phyloP scores from a whole-genome alignment of 495 filamentous ascomycete genomes.

The Alectoria sarmentosa region DNA sequence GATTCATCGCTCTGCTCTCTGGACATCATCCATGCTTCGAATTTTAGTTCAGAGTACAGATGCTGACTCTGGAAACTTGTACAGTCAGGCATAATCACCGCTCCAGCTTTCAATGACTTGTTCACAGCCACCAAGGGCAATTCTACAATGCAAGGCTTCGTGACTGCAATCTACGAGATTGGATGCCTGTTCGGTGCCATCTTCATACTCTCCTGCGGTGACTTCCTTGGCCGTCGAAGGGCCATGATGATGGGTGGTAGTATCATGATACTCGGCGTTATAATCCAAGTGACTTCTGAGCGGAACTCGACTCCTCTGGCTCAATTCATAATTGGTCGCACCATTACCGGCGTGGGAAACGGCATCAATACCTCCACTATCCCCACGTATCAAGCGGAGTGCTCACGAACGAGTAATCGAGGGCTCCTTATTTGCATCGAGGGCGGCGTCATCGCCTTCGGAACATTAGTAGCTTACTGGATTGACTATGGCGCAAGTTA shows the following conservation, averaged over 20 bases:
- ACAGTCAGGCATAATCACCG: slow-evolving; percentile 64
- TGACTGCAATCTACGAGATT: slow-evolving; percentile 79
- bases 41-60: not conserved
- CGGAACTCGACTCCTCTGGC: slow-evolving; percentile 40
- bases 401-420: slow-evolving; percentile 66
- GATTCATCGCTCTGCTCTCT: not conserved
- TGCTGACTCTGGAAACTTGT: not conserved
- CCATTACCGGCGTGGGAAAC: slow-evolving; percentile 70
- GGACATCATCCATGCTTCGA: not conserved
- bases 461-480: slow-evolving; percentile 73
- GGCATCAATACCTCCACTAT: slow-evolving; percentile 78
- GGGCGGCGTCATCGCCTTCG: slow-evolving; percentile 72
- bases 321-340: slow-evolving; percentile 70
- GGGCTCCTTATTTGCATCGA: slow-evolving; percentile 81
- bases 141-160: slow-evolving; percentile 68
- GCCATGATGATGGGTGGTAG: slow-evolving; percentile 54
- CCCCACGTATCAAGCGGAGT: slow-evolving; percentile 75
- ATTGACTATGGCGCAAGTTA: slow-evolving; percentile 72
- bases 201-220: slow-evolving; percentile 60
- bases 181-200: slow-evolving; percentile 72
- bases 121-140: slow-evolving; percentile 61
- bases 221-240: slow-evolving; percentile 56
- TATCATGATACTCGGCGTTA: slow-evolving; percentile 68
- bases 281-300: slow-evolving; percentile 56
- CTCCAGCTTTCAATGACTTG: slow-evolving; percentile 59